A percentile compares a stretch with the other conserved stretches of the same genome.
Evolutionary conservation across 106 monocot species (phyloP).

Genomic region (Allium sativum): DNA sequence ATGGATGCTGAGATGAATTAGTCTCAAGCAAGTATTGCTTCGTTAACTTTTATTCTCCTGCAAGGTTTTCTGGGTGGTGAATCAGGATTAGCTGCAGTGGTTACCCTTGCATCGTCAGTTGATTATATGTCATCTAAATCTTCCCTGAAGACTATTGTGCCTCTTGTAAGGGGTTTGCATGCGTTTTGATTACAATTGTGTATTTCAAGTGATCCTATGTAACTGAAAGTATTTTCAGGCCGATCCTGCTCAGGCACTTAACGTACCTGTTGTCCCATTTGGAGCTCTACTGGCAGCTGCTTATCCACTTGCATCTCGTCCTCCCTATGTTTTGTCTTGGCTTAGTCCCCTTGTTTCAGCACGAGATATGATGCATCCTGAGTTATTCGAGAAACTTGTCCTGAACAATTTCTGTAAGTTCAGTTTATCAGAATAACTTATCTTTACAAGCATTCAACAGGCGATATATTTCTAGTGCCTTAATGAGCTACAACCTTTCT

Average conservation of each 20-base stretch:
- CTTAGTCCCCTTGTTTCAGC: conserved; percentile 76
- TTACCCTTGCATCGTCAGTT: conserved; percentile 90
- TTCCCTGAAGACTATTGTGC: conserved; percentile 73
- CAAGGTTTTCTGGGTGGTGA: conserved; percentile 40
- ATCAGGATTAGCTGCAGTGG: conserved; percentile 62
- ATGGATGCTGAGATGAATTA: too few relatives aligned
- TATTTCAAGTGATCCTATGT: neutral
- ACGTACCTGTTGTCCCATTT: conserved; percentile 82
- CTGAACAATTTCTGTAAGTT: conserved; percentile 91
- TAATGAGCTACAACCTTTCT: too few relatives aligned
- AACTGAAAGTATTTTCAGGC: conserved; percentile 40
- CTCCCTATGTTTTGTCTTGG: conserved; percentile 86
- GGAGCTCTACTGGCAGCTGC: conserved; percentile 76
- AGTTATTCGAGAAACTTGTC: conserved; percentile 80
- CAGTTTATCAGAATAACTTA: neutral
- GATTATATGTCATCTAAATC: conserved; percentile 88
- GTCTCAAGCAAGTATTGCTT: neutral
- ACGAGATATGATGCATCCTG: conserved; percentile 94
- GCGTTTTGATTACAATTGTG: too few relatives aligned
- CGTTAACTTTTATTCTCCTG: neutral
- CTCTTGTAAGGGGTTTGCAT: conserved; percentile 58
- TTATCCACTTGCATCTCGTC: conserved; percentile 63
- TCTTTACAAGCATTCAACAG: too few relatives aligned
- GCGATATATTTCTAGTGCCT: too few relatives aligned
- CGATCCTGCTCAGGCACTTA: conserved; percentile 89